Conservation (phyloP, 2,329 filamentous ascomycete genomes). For the Neoarthrinium moseri region DNA sequence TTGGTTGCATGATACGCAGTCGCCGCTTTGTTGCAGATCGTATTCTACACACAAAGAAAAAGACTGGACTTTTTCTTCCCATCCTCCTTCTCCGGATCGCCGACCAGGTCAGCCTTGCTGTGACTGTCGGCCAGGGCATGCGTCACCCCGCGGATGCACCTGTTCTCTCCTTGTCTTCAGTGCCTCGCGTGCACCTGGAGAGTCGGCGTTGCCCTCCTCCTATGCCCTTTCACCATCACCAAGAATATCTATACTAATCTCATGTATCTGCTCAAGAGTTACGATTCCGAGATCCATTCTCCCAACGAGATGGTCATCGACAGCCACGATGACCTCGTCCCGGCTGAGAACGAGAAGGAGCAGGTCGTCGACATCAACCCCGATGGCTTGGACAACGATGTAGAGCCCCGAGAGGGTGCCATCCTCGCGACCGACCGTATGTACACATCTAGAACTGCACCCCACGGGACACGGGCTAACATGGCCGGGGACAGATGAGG, state of each 20-base stretch:
- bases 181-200: too few species aligned
- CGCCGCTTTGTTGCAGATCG: too few species aligned
- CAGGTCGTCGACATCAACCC: conserved; percentile 54
- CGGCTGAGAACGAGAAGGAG: conserved; percentile 48
- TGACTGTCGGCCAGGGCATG: neutral
- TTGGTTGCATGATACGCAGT: neutral
- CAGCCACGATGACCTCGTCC: conserved; percentile 52
- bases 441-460: conserved; percentile 23
- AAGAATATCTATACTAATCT: conserved; percentile 13
- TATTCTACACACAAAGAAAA: too few species aligned
- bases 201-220: too few species aligned
- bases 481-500: conserved; percentile 58
- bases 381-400: conserved; percentile 48
- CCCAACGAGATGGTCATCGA: conserved; percentile 58
- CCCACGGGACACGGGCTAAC: conserved; percentile 22
- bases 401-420: conserved; percentile 45
- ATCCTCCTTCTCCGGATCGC: neutral
- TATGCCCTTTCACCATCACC: neutral
- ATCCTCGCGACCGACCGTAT: conserved; percentile 54
- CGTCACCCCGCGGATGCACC: neutral
- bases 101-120: neutral
- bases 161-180: neutral
- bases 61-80: too few species aligned
- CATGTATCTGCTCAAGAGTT: conserved; percentile 38
- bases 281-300: conserved; percentile 50